Evolutionary conservation across 164 flowering plant genomes (phyloP).

Genomic region (Magnolia sinica): DNA sequence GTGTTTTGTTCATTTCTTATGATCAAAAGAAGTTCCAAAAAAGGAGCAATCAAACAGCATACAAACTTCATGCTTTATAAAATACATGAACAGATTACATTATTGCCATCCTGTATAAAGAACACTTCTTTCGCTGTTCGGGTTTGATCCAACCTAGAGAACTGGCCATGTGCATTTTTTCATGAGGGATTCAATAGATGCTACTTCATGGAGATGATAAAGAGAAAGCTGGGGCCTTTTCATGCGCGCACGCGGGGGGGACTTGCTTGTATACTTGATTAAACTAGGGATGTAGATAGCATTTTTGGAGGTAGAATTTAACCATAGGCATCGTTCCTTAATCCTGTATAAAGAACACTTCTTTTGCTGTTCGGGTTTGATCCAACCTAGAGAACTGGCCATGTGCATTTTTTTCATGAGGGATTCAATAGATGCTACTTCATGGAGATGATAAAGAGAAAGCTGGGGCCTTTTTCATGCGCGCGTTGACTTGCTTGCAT

Average conservation of each 20-base stretch:
- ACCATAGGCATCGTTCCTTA: neutral
- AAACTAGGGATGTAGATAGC: neutral
- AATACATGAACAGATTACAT: neutral
- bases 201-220: neutral
- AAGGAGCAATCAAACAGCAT: neutral
- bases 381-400: neutral
- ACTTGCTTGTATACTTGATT: neutral
- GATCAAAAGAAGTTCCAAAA: neutral
- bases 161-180: neutral
- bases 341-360: neutral
- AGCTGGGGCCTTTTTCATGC: neutral
- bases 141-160: neutral
- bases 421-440: neutral
- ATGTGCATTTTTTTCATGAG: neutral
- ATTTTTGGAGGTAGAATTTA: neutral
- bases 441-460: neutral
- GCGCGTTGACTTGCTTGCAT: neutral
- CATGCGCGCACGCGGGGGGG: neutral
- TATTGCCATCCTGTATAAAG: too few species aligned
- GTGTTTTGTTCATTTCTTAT: neutral
- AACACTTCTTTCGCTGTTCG: neutral
- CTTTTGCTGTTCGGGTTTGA: neutral
- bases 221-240: too few species aligned
- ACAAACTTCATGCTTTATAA: neutral
- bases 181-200: neutral